Base-by-base conservation (phyloP, 1,139 yeast species). In the Hemisphaericaspora lyxosophila region DNA sequence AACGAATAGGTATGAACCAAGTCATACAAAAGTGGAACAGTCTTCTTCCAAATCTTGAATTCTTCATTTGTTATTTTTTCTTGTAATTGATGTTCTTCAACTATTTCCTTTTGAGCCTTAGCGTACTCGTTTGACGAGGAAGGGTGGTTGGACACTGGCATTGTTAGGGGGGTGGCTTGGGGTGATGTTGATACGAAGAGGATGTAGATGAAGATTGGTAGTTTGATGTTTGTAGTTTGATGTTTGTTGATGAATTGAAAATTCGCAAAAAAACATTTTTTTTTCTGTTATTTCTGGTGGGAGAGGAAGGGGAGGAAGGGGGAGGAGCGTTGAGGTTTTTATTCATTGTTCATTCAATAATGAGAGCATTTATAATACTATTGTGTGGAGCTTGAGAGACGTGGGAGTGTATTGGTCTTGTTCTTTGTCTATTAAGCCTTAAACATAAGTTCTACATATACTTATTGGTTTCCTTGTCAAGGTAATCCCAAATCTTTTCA, bases 31-130 rank as follows among this genome's bases (percentile, higher is more conserved):
- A 88, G 73, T 12, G 96, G 96, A n/a, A 92, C 85, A 9, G 95
- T 82, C 57, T 92, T 92, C 61, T 90, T 90, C 98, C 98, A 92
- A 41, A 86, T 85, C 55, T 89, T 86, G 70, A 82, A 89, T 61
- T 87, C 96, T 58, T 78, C 83, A 47, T 78, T 78, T 44, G 69
- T 63, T 16, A 76, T 53, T 49, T 75, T 77, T 48, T 77, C 82
- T 39, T 65, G 65, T 41, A 63, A 57, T 51, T 75, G 81, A 50
- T 72, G 75, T 42, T 67, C 75, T 28, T 58, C 57, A 24, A 62
- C 59, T 18, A 70, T 55, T 40, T 65, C 73, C 33, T 49, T 59
- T 41, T 64, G 68, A 7, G 60, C 60, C 26, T 43, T 36, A 5
- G 51, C 52, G 33, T 53, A 44, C 31, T 53, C 57, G 22, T 45